Evolutionary conservation across 306 rosid species (phyloP), one percentile per base, ranked within the genome.

Genomic region (Albizia julibrissin): DNA sequence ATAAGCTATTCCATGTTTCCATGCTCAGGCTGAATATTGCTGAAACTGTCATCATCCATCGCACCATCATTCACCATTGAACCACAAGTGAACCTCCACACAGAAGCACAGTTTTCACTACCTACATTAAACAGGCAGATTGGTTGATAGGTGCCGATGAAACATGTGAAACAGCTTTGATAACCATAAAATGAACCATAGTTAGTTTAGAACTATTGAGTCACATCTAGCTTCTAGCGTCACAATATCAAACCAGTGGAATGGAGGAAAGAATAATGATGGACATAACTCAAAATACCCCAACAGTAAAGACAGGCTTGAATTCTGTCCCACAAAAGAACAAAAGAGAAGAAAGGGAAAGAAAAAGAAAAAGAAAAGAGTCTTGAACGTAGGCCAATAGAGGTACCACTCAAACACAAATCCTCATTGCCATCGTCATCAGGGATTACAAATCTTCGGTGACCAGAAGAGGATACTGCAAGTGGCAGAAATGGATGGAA

Each of bases 401-500:
- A 76, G 39, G 79, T 95, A 95, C 99, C 99, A 79, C 84, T 88
- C 79, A 95, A 81, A 81, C 87, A 78, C 69, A 90, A 76, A 72
- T 89, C 91, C 72, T 58, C 92, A 6, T 85, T 77, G 81, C 24
- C 65, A 10, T 92, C 91, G 24, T 92, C 91, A 50, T 93, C 99
- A 67, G 96, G 91, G 52, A 76, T 84, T 69, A 87, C 58, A 84
- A 86, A 95, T 89, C 99, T 92, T 59, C 99, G 92, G 78, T 93
- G 98, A 52, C 99, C 99, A 10, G 98, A 95, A 65, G 98, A 90
- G 72, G 99, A 78, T 42, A 86, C 91, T 16, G 97, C 94, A 89
- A 85, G 84, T 19, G 99, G 98, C 40, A 93, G 84, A 91, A 33
- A 95, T 54, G 99, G 99, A 90, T 95, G 99, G 82, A 95, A 93